Evolutionary conservation across 139 green algal species (phyloP).

Genomic region (Edaphochlamys debaryana): DNA sequence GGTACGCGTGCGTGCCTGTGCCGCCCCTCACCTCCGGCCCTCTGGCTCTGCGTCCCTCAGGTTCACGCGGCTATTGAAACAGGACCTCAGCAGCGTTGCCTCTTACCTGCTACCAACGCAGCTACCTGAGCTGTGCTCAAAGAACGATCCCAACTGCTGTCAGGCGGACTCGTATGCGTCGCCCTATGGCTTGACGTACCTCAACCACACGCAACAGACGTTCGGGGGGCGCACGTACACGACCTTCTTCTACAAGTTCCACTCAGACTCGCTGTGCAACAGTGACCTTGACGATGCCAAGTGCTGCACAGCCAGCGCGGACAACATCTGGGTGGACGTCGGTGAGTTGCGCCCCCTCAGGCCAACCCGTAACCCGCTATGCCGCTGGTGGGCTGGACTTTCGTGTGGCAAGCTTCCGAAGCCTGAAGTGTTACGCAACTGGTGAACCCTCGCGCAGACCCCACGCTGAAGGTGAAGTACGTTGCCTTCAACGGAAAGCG

Average conservation of each 20-base stretch:
- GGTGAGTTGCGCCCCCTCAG: no score
- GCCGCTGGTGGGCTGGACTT: no score
- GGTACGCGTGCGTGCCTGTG: no score
- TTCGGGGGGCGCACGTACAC: conserved; percentile 43
- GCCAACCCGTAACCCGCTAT: no score
- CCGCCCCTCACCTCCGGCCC: no score
- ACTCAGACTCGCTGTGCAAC: conserved; percentile 5
- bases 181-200: conserved; percentile 34
- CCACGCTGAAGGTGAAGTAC: conserved; percentile 45
- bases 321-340: conserved; percentile 50
- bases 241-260: conserved; percentile 50
- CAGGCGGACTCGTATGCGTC: conserved; percentile 50
- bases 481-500: conserved; percentile 31
- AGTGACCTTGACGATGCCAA: background rate
- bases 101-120: conserved; percentile 35
- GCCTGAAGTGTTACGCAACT: no score
- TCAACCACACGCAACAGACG: conserved; percentile 25
- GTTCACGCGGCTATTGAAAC: conserved; percentile 28
- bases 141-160: conserved; percentile 30
- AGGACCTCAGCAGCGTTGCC: background rate
- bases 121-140: background rate
- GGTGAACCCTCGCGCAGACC: background rate
- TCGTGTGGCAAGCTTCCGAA: no score
- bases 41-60: background rate
- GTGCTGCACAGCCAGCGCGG: conserved; percentile 43